A percentile compares a stretch with the other conserved stretches of the same genome.
Conservation (phyloP, 306 rosid genomes). For the Cicer yamashitae region DNA sequence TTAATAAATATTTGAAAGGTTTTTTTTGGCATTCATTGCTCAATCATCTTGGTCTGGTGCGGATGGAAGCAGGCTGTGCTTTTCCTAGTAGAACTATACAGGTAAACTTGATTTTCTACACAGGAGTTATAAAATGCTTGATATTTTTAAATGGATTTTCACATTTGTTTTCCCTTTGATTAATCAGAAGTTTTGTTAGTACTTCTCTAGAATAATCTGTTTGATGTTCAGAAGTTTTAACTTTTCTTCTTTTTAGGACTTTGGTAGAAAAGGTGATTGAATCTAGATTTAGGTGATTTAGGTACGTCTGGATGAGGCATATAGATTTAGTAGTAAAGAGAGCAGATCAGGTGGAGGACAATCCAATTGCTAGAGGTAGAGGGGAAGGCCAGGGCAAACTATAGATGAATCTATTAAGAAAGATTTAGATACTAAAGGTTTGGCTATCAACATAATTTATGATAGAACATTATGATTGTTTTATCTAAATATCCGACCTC, state of each 20-base stretch:
- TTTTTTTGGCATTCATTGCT: not conserved
- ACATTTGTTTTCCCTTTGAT: not conserved
- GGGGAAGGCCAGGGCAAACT: not conserved
- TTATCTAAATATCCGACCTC: not conserved
- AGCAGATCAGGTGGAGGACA: not conserved
- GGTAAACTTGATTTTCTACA: slow-evolving; percentile 52
- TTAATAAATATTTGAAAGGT: slow-evolving; percentile 46
- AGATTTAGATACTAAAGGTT: not conserved
- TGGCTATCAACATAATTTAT: not conserved
- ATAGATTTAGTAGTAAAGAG: not conserved
- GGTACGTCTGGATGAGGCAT: not conserved
- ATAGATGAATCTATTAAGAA: not conserved
- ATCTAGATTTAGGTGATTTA: not conserved
- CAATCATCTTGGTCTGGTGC: slow-evolving; percentile 39
- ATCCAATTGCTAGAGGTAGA: not conserved
- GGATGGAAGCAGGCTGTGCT: slow-evolving; percentile 28
- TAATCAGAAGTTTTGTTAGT: slow-evolving; percentile 4
- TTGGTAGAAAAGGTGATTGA: not conserved
- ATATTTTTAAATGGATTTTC: not conserved
- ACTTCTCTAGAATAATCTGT: slow-evolving; percentile 13
- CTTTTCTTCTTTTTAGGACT: not conserved
- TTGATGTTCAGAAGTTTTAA: not conserved
- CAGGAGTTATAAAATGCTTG: not conserved
- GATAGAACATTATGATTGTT: not conserved
- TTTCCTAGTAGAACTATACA: slow-evolving; percentile 40